A percentile compares a stretch with the other conserved stretches of the same genome.
Evolutionary conservation across 148 eudicot genomes (phyloP).

Genomic region (Suaeda aralocaspica): DNA sequence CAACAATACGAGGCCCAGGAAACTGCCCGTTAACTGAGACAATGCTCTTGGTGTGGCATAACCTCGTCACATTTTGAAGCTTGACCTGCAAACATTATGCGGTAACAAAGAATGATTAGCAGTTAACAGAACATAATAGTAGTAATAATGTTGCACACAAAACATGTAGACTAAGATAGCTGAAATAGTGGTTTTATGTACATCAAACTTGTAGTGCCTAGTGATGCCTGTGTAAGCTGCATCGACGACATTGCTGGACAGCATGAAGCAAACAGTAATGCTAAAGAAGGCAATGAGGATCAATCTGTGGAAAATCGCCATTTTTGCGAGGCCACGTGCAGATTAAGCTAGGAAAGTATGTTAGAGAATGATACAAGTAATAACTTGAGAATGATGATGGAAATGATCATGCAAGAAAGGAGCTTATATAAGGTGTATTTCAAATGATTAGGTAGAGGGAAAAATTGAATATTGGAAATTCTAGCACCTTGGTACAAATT

Average conservation of each 20-base stretch:
- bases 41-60: slow-evolving; percentile 43
- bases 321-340: not conserved
- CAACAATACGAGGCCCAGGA: slow-evolving; percentile 48
- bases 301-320: slow-evolving; percentile 5
- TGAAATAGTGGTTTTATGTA: slow-evolving; percentile 17
- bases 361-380: not conserved
- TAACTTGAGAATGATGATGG: slow-evolving; percentile 19
- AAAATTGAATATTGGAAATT: not conserved
- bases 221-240: slow-evolving; percentile 35
- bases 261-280: slow-evolving; percentile 11
- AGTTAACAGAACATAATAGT: not conserved
- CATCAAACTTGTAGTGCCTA: slow-evolving; percentile 50
- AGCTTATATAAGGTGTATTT: slow-evolving; percentile 15
- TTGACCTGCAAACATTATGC: slow-evolving; percentile 25
- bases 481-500: slow-evolving; percentile 7
- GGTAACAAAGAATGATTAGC: not conserved
- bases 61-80: slow-evolving; percentile 35
- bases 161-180: no score
- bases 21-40: slow-evolving; percentile 46
- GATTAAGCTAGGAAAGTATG: not conserved
- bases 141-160: not conserved
- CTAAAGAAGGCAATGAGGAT: not conserved
- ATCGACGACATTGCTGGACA: not conserved
- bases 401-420: not conserved
- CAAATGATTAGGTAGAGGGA: slow-evolving; percentile 19